phyloP scores from a whole-genome alignment of 768 basidiomycete genomes.

The Amanita rubescens region DNA sequence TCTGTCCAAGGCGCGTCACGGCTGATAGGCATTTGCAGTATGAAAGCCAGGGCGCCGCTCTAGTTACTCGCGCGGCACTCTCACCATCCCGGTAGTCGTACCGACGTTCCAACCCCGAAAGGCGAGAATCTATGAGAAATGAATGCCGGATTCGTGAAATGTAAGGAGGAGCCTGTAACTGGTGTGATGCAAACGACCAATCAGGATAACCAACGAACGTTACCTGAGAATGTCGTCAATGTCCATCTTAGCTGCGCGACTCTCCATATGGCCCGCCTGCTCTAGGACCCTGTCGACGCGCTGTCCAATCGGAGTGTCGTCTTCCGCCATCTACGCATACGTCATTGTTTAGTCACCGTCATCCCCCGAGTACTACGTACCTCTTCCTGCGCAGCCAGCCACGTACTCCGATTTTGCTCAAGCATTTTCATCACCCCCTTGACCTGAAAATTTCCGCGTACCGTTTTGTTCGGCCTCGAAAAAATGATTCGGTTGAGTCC shows the following conservation, averaged over 20 bases:
- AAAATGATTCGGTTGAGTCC: conserved; percentile 90
- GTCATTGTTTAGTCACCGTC: not conserved
- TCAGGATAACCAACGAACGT: not conserved
- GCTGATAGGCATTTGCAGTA: not conserved
- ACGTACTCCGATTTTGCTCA: conserved; percentile 89
- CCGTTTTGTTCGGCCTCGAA: conserved; percentile 81
- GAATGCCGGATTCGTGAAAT: conserved; percentile 69
- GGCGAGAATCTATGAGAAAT: conserved; percentile 44
- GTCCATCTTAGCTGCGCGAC: conserved; percentile 88
- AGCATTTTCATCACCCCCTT: conserved; percentile 94
- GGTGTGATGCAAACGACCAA: not conserved
- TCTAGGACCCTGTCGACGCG: conserved; percentile 67
- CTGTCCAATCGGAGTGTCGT: conserved; percentile 59
- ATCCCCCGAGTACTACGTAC: conserved; percentile 20
- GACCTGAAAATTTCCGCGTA: conserved; percentile 85
- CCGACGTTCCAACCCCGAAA: not conserved
- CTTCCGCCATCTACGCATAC: conserved; percentile 52
- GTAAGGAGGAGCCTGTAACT: conserved; percentile 54
- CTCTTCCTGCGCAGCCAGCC: conserved; percentile 76
- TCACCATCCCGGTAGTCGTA: not conserved
- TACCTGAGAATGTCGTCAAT: conserved; percentile 78
- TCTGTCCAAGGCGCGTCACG: not conserved
- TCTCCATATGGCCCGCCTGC: conserved; percentile 67
- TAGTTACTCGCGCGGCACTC: not conserved
- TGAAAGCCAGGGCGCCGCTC: not conserved